phyloP scores from a whole-genome alignment of 208 protist genomes.

The Zelonia costaricensis region DNA sequence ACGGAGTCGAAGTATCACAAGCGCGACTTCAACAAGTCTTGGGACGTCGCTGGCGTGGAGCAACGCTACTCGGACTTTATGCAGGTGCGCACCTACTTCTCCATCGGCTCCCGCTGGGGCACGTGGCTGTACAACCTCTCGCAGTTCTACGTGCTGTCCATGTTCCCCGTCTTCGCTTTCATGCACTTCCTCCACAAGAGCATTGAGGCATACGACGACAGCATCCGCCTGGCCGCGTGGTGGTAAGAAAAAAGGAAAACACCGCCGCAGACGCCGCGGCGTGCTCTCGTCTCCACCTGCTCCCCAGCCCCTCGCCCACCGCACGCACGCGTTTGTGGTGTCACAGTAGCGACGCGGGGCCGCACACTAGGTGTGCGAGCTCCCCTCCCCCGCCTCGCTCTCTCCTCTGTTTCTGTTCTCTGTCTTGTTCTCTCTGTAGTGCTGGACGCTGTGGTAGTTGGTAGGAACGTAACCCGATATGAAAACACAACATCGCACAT shows the following conservation, averaged over 20 bases:
- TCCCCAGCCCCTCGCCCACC: no score
- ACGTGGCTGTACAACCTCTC: slow-evolving; percentile 91
- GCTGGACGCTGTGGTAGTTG: not conserved
- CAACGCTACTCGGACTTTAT: slow-evolving; percentile 90
- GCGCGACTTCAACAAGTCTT: slow-evolving; percentile 92
- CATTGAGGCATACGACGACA: slow-evolving; percentile 84
- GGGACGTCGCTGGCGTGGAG: slow-evolving; percentile 89
- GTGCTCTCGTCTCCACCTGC: no score
- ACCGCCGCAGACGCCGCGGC: no score
- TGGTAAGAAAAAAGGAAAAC: no score
- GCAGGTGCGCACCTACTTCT: slow-evolving; percentile 91
- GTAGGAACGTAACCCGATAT: no score
- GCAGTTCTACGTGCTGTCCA: slow-evolving; percentile 86
- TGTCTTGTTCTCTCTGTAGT: not conserved
- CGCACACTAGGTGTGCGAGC: no score
- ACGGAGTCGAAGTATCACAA: slow-evolving; percentile 91
- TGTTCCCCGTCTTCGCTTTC: slow-evolving; percentile 81
- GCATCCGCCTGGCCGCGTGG: slow-evolving; percentile 84
- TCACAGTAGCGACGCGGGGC: no score
- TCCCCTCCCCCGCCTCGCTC: no score
- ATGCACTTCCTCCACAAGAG: slow-evolving; percentile 84
- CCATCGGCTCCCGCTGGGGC: slow-evolving; percentile 84
- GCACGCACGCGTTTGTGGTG: no score
- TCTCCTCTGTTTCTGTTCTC: no score
- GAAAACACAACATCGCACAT: no score